Evolutionary conservation across 257 asterid genomes (phyloP).

Genomic region (Paraleonurus japonicus): DNA sequence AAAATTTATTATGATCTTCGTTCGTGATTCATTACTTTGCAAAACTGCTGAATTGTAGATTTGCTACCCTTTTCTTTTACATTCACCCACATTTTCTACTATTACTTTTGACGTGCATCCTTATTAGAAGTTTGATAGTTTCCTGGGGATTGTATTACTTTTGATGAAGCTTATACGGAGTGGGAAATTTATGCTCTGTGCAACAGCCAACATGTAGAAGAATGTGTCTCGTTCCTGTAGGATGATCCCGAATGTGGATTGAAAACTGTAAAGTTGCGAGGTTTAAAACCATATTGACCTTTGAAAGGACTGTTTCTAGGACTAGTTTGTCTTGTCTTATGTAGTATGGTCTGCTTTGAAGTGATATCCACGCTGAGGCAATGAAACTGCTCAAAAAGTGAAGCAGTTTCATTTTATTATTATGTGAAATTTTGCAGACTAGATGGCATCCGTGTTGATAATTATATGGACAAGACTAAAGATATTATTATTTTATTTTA

Average conservation of each 20-base stretch:
- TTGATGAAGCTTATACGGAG: not conserved
- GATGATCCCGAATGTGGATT: not conserved
- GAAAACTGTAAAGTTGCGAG: not conserved
- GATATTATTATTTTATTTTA: not conserved
- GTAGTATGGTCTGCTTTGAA: not conserved
- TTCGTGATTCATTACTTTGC: not conserved
- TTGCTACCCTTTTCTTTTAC: not conserved
- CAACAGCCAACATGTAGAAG: not conserved
- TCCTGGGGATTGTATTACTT: not conserved
- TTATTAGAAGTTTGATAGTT: not conserved
- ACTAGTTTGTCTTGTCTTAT: not conserved
- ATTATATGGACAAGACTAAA: not conserved
- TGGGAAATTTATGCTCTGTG: not conserved
- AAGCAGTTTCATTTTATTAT: not conserved
- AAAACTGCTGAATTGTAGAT: not conserved
- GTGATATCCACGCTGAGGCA: not conserved
- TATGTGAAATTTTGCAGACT: not conserved
- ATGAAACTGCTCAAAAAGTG: not conserved
- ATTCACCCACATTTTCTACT: not conserved
- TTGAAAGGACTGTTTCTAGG: not conserved
- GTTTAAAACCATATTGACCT: not conserved
- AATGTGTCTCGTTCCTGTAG: not conserved
- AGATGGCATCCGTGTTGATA: not conserved
- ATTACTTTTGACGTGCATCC: not conserved
- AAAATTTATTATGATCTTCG: not conserved